A percentile compares a stretch with the other conserved stretches of the same genome.
Evolutionary conservation across 1,284 basidiomycete species (phyloP).

Genomic region (Boletus semigastroideus): DNA sequence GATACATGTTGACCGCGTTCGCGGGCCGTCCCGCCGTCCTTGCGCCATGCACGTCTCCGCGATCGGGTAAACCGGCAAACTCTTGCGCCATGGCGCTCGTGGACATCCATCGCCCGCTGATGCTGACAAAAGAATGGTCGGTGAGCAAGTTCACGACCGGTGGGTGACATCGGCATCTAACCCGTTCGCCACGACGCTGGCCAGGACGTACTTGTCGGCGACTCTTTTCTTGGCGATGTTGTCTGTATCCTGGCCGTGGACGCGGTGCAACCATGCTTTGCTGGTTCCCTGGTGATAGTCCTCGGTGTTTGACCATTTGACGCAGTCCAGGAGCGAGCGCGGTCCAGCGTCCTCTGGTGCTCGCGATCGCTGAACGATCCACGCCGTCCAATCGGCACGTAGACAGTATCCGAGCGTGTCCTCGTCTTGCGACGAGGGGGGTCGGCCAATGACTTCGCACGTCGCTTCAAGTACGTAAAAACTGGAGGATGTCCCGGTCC

Average conservation of each 20-base stretch:
- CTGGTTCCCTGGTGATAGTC: conserved; percentile 70
- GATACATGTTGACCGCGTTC: conserved; percentile 56
- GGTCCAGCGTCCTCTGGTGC: conserved; percentile 1
- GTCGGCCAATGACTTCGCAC: conserved; percentile 64
- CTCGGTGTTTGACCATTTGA: conserved; percentile 65
- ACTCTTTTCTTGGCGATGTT: conserved; percentile 45
- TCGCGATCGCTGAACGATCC: conserved; percentile 39
- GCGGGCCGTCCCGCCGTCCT: conserved; percentile 31
- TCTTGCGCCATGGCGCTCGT: conserved; percentile 63
- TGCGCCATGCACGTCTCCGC: conserved; percentile 6
- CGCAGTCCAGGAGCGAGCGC: conserved; percentile 33
- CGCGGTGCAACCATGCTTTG: conserved; percentile 54
- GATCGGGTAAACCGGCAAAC: conserved; percentile 48
- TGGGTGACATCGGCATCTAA: conserved; percentile 17
- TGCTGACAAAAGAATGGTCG: conserved; percentile 37
- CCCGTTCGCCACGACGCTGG: conserved; percentile 69
- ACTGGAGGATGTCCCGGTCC: conserved; percentile 21
- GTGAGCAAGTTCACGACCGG: neutral
- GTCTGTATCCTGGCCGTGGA: conserved; percentile 42
- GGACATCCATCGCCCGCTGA: conserved; percentile 67
- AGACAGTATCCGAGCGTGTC: conserved; percentile 26
- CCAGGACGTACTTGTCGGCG: conserved; percentile 62
- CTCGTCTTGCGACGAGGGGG: conserved; percentile 13
- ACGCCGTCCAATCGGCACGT: conserved; percentile 64
- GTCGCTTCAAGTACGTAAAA: conserved; percentile 64